Evolutionary conservation across 176 grass and related monocot genomes (phyloP).

Genomic region (Triticum urartu): DNA sequence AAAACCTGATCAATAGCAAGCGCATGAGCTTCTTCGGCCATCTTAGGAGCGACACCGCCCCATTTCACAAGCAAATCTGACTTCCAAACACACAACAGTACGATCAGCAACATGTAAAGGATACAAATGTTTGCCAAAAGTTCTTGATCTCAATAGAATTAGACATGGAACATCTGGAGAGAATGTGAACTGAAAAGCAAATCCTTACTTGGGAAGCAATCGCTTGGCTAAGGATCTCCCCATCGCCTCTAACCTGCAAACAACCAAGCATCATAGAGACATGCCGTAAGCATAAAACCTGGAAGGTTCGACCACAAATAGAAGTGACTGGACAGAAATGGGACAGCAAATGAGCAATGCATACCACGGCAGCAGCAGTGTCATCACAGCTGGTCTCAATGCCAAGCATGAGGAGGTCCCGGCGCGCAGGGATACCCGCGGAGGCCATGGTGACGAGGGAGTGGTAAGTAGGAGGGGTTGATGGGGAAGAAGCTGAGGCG

Average conservation of each 20-base stretch:
- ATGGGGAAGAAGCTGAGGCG: neutral
- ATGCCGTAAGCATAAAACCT: constrained; percentile 8
- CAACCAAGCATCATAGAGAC: neutral
- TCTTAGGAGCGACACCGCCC: constrained; percentile 88
- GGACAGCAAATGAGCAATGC: neutral
- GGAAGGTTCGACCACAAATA: neutral
- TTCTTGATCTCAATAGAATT: neutral
- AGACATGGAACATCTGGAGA: neutral
- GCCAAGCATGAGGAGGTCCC: constrained; percentile 69
- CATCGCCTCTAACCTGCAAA: constrained; percentile 74
- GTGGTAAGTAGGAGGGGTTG: neutral
- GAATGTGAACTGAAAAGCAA: neutral
- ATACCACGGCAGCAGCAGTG: constrained; percentile 78
- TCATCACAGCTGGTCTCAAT: constrained; percentile 97
- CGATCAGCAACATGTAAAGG: neutral
- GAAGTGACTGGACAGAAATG: neutral
- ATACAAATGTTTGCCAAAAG: neutral
- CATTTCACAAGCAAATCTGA: constrained; percentile 83
- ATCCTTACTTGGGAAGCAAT: constrained; percentile 75
- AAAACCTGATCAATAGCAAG: constrained; percentile 80
- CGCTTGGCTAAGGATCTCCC: constrained; percentile 87
- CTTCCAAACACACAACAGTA: constrained; percentile 37
- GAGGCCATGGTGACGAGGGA: constrained; percentile 23
- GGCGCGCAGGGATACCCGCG: neutral
- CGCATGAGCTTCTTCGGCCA: constrained; percentile 90